Evolutionary conservation across 2,329 filamentous ascomycete genomes (phyloP), one percentile per base, ranked within the genome.

Genomic region (Aspergillus fructus): DNA sequence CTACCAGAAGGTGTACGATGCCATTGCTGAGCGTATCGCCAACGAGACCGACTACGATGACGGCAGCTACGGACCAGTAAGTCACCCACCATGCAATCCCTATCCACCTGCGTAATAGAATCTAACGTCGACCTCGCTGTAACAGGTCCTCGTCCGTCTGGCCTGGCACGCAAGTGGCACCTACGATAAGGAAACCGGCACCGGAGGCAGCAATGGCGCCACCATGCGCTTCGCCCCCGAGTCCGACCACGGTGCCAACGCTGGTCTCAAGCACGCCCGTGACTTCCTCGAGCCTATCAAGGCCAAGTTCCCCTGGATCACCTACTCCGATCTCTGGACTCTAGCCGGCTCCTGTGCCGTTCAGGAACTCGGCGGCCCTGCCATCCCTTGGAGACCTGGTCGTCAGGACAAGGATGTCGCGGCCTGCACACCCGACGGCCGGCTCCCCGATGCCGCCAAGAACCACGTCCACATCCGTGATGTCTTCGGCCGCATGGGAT

Each of bases 401-500:
- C 91, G 93, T 69, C 62, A 77, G 58, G 93, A 99, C 78, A 83
- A 84, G 68, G 93, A 97, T 66, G 79, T 89, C 30, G 78, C 87
- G 58, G 90, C 87, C 75, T 97, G 93, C 85, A 96, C 94, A 27
- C 94, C 94, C 50, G 93, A 97, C 71, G 94, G 94, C 64, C 92
- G 93, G 76, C 83, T 92, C 19, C 89, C 93, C 62, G 92, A 99
- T 74, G 93, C 84, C 51, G 76, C 85, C 67, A 85, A 97, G 83
- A 89, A 85, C 60, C 81, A 87, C 61, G 85, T 87, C 71, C 93
- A 97, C 79, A 84, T 97, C 68, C 89, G 94, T 70, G 85, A 85
- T 79, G 93, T 97, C 81, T 99, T 97, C 79, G 85, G 87, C 76
- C 91, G 93, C 74, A 97, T 97, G 93, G 93, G 93, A 66, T 97